phyloP scores from a whole-genome alignment of 768 basidiomycete species.

The Pisolithus marmoratus region DNA sequence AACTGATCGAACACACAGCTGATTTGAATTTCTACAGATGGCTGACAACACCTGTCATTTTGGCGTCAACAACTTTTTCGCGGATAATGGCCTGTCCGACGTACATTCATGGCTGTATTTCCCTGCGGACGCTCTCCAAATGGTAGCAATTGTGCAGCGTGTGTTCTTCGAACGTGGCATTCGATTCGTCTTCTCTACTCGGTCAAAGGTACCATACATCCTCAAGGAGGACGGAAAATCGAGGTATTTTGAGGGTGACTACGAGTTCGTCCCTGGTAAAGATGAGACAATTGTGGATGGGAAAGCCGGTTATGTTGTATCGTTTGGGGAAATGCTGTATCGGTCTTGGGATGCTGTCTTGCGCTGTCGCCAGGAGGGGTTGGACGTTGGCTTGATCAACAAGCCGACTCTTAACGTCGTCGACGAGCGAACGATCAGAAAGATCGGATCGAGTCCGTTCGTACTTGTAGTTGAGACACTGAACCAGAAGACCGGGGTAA shows the following conservation, averaged over 20 bases:
- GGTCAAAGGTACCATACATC: conserved; percentile 85
- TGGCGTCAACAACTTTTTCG: conserved; percentile 82
- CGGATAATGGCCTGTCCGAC: conserved; percentile 82
- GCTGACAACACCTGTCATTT: conserved; percentile 59
- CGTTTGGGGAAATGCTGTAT: conserved; percentile 86
- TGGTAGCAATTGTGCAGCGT: conserved; percentile 66
- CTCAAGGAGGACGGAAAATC: conserved; percentile 67
- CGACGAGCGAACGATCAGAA: conserved; percentile 71
- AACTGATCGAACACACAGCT: neutral
- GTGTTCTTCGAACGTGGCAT: conserved; percentile 82
- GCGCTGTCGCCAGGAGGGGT: conserved; percentile 59
- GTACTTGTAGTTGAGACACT: conserved; percentile 83
- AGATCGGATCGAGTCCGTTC: conserved; percentile 69
- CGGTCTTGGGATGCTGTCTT: conserved; percentile 80
- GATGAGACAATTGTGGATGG: conserved; percentile 80
- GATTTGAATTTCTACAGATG: conserved; percentile 34
- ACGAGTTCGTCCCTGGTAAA: conserved; percentile 79
- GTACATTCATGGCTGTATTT: conserved; percentile 79
- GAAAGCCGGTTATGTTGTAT: conserved; percentile 74
- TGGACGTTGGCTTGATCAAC: conserved; percentile 83
- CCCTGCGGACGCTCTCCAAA: conserved; percentile 80
- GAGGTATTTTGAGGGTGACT: conserved; percentile 60
- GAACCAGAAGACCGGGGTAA: conserved; percentile 83
- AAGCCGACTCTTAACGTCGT: conserved; percentile 79
- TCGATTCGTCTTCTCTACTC: conserved; percentile 85